Conservation (phyloP, 1,284 basidiomycete species). For the Heterobasidion occidentale region DNA sequence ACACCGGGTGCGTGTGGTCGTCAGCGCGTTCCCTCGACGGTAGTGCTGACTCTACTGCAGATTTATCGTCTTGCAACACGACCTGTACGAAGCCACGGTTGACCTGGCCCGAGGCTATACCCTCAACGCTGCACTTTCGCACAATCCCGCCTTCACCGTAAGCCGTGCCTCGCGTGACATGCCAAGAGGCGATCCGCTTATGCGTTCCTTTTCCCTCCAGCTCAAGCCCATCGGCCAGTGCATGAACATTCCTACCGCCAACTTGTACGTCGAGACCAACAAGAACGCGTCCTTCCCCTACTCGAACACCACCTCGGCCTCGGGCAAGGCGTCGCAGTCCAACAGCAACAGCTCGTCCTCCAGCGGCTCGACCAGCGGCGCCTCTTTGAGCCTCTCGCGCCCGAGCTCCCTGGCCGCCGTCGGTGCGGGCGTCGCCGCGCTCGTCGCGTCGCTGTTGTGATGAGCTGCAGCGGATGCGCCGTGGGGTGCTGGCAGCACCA, state of each 20-base stretch:
- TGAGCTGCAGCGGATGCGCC: neutral
- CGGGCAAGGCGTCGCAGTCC: neutral
- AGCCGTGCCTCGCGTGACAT: too few relatives aligned
- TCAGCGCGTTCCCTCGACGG: neutral
- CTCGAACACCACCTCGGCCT: slow-evolving; percentile 3
- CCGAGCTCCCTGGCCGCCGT: neutral
- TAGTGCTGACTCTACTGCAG: slow-evolving; percentile 28
- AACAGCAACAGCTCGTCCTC: neutral
- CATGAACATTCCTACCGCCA: slow-evolving; percentile 38
- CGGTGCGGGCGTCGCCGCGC: neutral
- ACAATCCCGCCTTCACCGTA: slow-evolving; percentile 56
- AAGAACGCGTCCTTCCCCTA: slow-evolving; percentile 52
- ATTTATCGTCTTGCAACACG: slow-evolving; percentile 88
- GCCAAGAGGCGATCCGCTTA: too few relatives aligned
- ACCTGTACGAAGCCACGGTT: slow-evolving; percentile 79
- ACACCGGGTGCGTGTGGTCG: slow-evolving; percentile 36
- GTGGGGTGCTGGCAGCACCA: too few relatives aligned
- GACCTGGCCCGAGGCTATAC: slow-evolving; percentile 86
- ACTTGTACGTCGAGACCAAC: slow-evolving; percentile 62
- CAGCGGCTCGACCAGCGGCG: neutral
- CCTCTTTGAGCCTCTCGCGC: neutral
- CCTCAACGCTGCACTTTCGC: slow-evolving; percentile 58
- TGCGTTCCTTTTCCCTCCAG: slow-evolving; percentile 21
- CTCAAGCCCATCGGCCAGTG: slow-evolving; percentile 63
- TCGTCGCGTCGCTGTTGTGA: neutral